phyloP scores from a whole-genome alignment of 2,329 filamentous ascomycete genomes.

The Periconia digitata region DNA sequence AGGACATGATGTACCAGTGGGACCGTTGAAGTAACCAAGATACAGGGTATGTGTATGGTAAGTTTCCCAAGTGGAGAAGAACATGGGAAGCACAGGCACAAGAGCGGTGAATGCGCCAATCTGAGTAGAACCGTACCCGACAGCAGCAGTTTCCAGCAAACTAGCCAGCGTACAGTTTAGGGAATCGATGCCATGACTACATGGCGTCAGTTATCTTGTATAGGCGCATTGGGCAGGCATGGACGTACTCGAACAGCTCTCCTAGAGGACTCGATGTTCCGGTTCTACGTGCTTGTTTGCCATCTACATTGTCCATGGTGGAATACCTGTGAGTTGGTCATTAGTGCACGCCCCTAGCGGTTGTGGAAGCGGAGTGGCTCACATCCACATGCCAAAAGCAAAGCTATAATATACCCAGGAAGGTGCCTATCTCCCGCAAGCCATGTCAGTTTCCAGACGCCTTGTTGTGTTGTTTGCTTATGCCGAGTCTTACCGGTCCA shows the following conservation, averaged over 20 bases:
- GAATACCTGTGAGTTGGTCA: constrained; percentile 61
- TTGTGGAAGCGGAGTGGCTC: constrained; percentile 12
- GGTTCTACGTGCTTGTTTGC: constrained; percentile 93
- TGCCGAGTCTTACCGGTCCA: constrained; percentile 68
- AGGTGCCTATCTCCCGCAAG: constrained; percentile 61
- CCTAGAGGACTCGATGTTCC: constrained; percentile 93
- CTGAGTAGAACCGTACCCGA: constrained; percentile 83
- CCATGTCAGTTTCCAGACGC: constrained; percentile 13
- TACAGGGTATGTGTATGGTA: constrained; percentile 98
- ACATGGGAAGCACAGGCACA: constrained; percentile 93
- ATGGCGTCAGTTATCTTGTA: constrained; percentile 21
- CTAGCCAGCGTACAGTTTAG: constrained; percentile 95
- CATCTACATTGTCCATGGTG: constrained; percentile 98
- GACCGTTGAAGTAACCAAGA: constrained; percentile 94
- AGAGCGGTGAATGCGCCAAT: constrained; percentile 90
- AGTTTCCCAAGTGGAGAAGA: constrained; percentile 99
- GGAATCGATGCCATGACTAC: constrained; percentile 89
- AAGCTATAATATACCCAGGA: constrained; percentile 96
- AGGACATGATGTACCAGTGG: constrained; percentile 58
- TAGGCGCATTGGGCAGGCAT: constrained; percentile 23
- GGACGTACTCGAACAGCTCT: constrained; percentile 82
- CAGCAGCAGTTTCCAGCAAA: constrained; percentile 86
- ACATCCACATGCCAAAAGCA: constrained; percentile 94
- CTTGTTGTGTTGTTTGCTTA: background rate
- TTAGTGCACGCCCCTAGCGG: constrained; percentile 13